Evolutionary conservation across 139 green algal species (phyloP).

Genomic region (Choricystis sp.): DNA sequence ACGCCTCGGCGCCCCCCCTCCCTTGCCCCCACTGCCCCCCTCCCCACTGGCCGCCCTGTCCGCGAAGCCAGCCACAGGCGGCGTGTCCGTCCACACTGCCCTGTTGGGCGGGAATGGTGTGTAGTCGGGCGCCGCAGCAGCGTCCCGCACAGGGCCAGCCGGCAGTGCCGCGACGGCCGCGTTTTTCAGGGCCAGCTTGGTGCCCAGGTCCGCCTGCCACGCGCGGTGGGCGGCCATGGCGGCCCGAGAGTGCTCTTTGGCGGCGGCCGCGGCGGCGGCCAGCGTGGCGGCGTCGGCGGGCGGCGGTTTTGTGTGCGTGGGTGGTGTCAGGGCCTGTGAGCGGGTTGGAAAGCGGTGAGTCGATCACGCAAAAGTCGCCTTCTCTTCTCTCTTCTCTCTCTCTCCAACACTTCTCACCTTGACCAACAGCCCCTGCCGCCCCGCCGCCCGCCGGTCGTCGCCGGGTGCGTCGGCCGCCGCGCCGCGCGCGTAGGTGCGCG

Average conservation of each 20-base stretch:
- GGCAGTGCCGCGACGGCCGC: constrained; percentile 28
- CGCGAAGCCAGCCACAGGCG: constrained; percentile 15
- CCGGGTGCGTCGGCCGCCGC: too few relatives aligned
- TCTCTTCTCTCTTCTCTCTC: background rate
- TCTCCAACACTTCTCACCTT: background rate
- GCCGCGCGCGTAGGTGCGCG: too few relatives aligned
- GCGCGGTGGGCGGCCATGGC: constrained; percentile 28
- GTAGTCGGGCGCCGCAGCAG: constrained; percentile 12
- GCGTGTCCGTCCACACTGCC: constrained; percentile 21
- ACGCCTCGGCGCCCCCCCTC: too few relatives aligned
- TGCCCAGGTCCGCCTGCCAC: constrained; percentile 24
- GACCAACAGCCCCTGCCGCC: background rate
- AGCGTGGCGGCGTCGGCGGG: background rate
- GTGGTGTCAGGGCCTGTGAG: background rate
- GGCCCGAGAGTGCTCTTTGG: constrained; percentile 23
- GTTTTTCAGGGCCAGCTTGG: constrained; percentile 25
- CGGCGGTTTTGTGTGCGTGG: background rate
- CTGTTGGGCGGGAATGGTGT: constrained; percentile 20
- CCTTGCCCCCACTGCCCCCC: too few relatives aligned
- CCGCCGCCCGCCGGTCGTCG: background rate
- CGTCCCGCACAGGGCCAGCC: constrained; percentile 8
- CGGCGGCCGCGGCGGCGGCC: constrained; percentile 1
- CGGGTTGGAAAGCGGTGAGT: background rate
- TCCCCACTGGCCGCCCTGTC: background rate
- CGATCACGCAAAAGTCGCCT: too few relatives aligned